Base-by-base conservation (phyloP, 2,329 filamentous ascomycete species). In the Hymenoscyphus albidus region DNA sequence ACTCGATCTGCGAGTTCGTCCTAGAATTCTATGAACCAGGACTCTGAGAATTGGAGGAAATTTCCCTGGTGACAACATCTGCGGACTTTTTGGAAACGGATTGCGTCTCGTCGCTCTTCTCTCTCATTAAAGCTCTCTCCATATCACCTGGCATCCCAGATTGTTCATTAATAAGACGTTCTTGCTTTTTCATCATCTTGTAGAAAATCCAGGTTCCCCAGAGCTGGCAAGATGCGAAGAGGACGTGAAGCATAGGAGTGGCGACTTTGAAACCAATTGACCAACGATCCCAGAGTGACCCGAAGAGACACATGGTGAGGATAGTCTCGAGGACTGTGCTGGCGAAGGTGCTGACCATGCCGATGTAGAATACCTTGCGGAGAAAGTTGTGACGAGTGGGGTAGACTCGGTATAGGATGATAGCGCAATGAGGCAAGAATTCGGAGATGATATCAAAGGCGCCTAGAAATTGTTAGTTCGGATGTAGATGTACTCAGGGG, bases 381-480 rank as follows among this genome's bases (percentile, higher is more conserved):
- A 81, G 76, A 62, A 80, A 78, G 0, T 62, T 62, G 68, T 81
- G 79, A 1, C 74, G 71, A 1, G 69, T 67, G 2, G 77, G 76
- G 63, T 77, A 77, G 1, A 79, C 65, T 6, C 80, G 78, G 68
- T 81, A 80, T 3, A 80, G 72, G 42, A 81, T 78, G 61, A 81
- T 80, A 18, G 79, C 76, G 16, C 80, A 64, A 35, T 81, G 80
- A 0, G 79, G 79, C 67, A 80, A 77, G 65, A 81, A 78, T 68
- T 81, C 80, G 22, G 78, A 79, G 12, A 81, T 67, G 12, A 80
- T 77, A 63, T 81, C 79, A 65, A 82, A 81, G 14, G 78, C 77
- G 27, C 79, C 79, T 81, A 51, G 4, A 61, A 16, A n/a, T 51
- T 51, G n/a, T 51, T 42, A 51, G 31, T 14, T 22, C 22, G 14